These are phyloP conservation scores for Curvularia lunata DNA, from an alignment of 2,329 filamentous ascomycete species.

Conservation along the genomic window DNA sequence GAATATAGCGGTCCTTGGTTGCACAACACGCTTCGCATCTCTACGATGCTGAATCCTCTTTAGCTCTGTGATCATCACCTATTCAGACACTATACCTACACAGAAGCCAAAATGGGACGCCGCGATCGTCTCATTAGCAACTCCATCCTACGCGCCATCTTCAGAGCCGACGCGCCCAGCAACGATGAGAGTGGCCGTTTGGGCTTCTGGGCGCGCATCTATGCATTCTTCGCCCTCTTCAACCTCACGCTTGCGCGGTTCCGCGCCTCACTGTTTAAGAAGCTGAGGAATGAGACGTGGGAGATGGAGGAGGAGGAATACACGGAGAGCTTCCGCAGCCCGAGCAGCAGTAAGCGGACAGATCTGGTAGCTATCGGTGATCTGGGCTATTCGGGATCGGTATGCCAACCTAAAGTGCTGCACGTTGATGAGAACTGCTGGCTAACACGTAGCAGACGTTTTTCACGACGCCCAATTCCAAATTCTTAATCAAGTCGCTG, in stretches of 20 bases:
- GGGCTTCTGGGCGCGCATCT: slow-evolving; percentile 52
- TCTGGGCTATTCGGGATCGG: slow-evolving; percentile 75
- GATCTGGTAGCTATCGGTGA: slow-evolving; percentile 66
- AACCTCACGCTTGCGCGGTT: slow-evolving; percentile 57
- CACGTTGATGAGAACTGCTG: neutral
- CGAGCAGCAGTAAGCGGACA: slow-evolving; percentile 48
- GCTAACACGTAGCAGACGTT: slow-evolving; percentile 61
- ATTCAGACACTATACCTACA: neutral
- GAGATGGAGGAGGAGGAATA: slow-evolving; percentile 62
- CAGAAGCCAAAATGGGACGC: slow-evolving; percentile 40
- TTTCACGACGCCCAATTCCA: slow-evolving; percentile 70
- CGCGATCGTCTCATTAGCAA: slow-evolving; percentile 47
- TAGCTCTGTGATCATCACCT: slow-evolving; percentile 5
- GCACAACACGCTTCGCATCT: slow-evolving; percentile 4
- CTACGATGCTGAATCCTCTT: slow-evolving; percentile 4
- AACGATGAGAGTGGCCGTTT: slow-evolving; percentile 30
- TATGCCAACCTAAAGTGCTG: slow-evolving; percentile 37
- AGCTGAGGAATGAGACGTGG: slow-evolving; percentile 61
- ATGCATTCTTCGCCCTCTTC: slow-evolving; percentile 63
- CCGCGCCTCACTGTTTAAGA: slow-evolving; percentile 57
- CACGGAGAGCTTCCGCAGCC: slow-evolving; percentile 58
- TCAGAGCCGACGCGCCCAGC: slow-evolving; percentile 28
- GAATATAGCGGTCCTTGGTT: neutral
- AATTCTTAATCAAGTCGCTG: slow-evolving; percentile 74
- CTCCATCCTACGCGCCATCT: slow-evolving; percentile 48